Evolutionary conservation across 208 protist genomes (phyloP).

Genomic region (Trypanosoma conorhini): DNA sequence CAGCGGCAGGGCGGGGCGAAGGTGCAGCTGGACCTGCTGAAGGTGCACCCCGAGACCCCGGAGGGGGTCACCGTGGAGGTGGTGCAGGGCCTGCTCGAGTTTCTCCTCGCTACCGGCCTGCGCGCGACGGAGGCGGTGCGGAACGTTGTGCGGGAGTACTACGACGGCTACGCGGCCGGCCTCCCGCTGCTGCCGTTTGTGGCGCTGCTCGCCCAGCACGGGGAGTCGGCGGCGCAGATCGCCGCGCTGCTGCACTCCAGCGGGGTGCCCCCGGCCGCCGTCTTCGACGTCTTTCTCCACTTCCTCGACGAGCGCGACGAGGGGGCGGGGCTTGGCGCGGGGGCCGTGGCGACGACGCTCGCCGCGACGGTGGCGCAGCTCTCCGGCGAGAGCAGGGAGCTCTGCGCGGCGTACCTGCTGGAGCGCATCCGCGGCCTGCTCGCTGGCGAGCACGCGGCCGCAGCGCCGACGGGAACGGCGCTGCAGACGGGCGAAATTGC

Average conservation of each 20-base stretch:
- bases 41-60: slow-evolving; percentile 59
- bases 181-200: slow-evolving; percentile 72
- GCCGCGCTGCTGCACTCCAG: slow-evolving; percentile 38
- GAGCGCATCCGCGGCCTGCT: slow-evolving; percentile 66
- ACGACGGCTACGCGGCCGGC: slow-evolving; percentile 53
- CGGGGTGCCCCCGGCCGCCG: slow-evolving; percentile 40
- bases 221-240: slow-evolving; percentile 25
- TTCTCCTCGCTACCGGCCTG: slow-evolving; percentile 28
- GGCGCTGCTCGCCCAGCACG: slow-evolving; percentile 59
- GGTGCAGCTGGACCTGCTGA: slow-evolving; percentile 83
- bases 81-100: slow-evolving; percentile 59
- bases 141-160: slow-evolving; percentile 66
- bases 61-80: slow-evolving; percentile 46
- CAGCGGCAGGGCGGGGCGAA: slow-evolving; percentile 64
- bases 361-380: slow-evolving; percentile 38
- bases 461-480: background rate
- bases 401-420: slow-evolving; percentile 59
- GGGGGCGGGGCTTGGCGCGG: slow-evolving; percentile 33
- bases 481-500: slow-evolving; percentile 40
- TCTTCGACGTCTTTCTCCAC: slow-evolving; percentile 59
- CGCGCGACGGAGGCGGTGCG: slow-evolving; percentile 48
- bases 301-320: slow-evolving; percentile 44
- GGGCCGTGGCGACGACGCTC: slow-evolving; percentile 42
- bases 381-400: slow-evolving; percentile 32
- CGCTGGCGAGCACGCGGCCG: slow-evolving; percentile 38